These are phyloP conservation scores for Mycocentrospora acerina DNA, from an alignment of 2,329 filamentous ascomycete genomes.

Conservation along the genomic window DNA sequence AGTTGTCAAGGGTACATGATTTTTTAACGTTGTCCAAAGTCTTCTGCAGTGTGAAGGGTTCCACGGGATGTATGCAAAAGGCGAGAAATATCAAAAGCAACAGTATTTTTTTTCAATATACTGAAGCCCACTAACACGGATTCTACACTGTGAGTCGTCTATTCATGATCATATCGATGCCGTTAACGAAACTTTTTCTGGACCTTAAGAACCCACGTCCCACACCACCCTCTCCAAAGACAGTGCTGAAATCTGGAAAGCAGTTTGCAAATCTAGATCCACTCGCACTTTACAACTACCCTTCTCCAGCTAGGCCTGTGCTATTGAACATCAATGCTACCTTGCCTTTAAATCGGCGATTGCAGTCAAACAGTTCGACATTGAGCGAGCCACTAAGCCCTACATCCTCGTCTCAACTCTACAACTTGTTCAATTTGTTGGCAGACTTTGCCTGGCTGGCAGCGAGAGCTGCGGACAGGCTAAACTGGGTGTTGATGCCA, in stretches of 20 bases:
- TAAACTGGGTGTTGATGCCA: constrained; percentile 69
- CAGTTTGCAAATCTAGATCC: neutral
- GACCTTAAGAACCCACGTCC: too few species aligned
- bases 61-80: too few species aligned
- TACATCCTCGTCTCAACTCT: neutral
- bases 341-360: neutral
- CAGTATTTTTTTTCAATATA: too few species aligned
- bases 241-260: neutral
- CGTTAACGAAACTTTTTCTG: too few species aligned
- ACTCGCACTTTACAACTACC: neutral
- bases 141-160: too few species aligned
- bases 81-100: too few species aligned
- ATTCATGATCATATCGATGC: too few species aligned
- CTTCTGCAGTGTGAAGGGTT: too few species aligned
- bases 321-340: neutral
- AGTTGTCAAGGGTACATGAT: too few species aligned
- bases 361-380: neutral
- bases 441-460: constrained; percentile 45
- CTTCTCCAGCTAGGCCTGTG: neutral
- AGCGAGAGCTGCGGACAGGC: constrained; percentile 65
- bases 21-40: too few species aligned
- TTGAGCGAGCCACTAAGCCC: neutral
- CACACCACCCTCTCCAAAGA: too few species aligned
- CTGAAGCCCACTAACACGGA: too few species aligned
- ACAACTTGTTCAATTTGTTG: constrained; percentile 4